These are phyloP conservation scores for Volvox reticuliferus DNA, from an alignment of 139 green algal species.

Conservation along the genomic window DNA sequence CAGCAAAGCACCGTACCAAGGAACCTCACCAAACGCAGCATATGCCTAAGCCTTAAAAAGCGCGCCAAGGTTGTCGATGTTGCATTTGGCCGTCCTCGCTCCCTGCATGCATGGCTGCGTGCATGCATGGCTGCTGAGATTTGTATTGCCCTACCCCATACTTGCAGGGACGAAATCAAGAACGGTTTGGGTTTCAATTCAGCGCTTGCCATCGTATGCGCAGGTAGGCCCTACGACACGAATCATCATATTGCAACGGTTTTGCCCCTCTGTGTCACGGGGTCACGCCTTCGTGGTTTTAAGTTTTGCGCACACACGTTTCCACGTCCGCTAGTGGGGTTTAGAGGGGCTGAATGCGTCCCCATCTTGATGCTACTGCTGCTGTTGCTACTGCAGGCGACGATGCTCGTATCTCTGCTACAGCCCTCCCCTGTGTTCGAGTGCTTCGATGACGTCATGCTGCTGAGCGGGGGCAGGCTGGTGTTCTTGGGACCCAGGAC, in stretches of 20 bases:
- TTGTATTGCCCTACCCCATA: not conserved
- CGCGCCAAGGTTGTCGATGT: too few relatives aligned
- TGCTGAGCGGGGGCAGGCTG: constrained; percentile 65
- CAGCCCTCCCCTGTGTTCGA: constrained; percentile 83
- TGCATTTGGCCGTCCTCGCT: too few relatives aligned
- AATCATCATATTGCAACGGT: not conserved
- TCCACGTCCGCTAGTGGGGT: too few relatives aligned
- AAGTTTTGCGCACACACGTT: too few relatives aligned
- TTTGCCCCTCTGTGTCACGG: too few relatives aligned
- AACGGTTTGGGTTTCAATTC: constrained; percentile 74
- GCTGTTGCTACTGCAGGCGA: constrained; percentile 43
- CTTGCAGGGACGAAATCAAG: constrained; percentile 71
- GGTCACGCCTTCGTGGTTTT: too few relatives aligned
- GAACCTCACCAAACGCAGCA: too few relatives aligned
- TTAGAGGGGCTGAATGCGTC: too few relatives aligned
- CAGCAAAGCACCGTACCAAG: too few relatives aligned
- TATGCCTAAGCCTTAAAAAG: too few relatives aligned
- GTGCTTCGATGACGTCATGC: constrained; percentile 75
- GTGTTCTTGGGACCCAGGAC: constrained; percentile 64
- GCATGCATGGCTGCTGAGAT: too few relatives aligned
- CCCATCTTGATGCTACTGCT: not conserved
- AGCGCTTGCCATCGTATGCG: constrained; percentile 69
- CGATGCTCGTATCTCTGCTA: constrained; percentile 79
- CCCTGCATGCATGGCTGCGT: too few relatives aligned
- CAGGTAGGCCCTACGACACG: not conserved